These are phyloP conservation scores for Termitomyces sp. DNA, from an alignment of 768 basidiomycete species.

Conservation along the genomic window DNA sequence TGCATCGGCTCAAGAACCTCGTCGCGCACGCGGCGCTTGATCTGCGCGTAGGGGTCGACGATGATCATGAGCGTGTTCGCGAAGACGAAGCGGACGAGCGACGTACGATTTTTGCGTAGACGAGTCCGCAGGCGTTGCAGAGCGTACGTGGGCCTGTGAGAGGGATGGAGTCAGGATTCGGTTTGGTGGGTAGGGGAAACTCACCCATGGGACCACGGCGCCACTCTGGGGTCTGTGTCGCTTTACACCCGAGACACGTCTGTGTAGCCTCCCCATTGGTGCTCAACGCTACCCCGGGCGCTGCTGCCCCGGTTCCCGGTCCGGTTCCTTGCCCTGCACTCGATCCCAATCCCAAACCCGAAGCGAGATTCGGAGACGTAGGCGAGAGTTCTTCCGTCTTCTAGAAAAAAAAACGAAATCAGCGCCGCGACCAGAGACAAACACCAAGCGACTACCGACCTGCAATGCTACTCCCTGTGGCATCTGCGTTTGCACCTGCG, in stretches of 20 bases:
- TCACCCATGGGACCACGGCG: conserved; percentile 75
- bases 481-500: not conserved
- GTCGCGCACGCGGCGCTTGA: conserved; percentile 14
- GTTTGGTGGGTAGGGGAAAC: conserved; percentile 9
- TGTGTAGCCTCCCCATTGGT: conserved; percentile 29
- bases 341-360: not conserved
- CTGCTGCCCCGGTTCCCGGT: not conserved
- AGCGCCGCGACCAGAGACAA: not conserved
- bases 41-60: not conserved
- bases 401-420: not conserved
- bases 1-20: not conserved
- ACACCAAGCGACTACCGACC: not conserved
- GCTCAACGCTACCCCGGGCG: not conserved
- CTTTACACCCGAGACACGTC: conserved; percentile 74
- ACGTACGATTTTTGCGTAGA: conserved; percentile 75
- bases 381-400: not conserved
- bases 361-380: not conserved
- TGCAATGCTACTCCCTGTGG: conserved; percentile 1
- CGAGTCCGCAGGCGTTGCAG: conserved; percentile 83
- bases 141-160: conserved; percentile 67
- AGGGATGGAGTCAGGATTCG: too few relatives aligned
- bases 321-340: not conserved
- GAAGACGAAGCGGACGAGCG: not conserved
- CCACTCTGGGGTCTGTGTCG: conserved; percentile 87
- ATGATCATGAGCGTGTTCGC: not conserved